Base-by-base conservation (phyloP, 495 filamentous ascomycete species). In the Trypethelium eluteriae region DNA sequence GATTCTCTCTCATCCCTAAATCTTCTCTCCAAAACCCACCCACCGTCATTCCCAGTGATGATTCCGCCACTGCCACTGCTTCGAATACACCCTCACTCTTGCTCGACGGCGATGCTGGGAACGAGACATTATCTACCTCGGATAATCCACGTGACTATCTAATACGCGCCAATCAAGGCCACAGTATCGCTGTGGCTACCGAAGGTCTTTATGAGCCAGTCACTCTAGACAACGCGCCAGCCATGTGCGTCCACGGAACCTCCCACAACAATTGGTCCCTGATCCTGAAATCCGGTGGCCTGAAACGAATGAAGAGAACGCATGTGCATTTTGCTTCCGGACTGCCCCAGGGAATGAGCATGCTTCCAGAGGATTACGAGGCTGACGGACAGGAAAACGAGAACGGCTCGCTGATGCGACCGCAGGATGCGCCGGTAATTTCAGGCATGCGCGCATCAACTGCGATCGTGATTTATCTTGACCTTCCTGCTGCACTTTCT, bases 141-240 rank as follows among this genome's bases (percentile, higher is more conserved):
- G 62, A 75, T 10, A 78, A 88, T 47, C 84, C 90, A 0, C 74
- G 82, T 1, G 79, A 89, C 74, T 98, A 85, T 80, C 79, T 96
- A 14, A 96, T 98, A 79, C 92, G 94, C 72, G 94, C 94, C 1
- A 94, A 90, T 68, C 94, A 98, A 79, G 94, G 94, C 62, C 94
- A 97, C 79, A 84, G 80, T 71, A 84, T 92, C 74, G 81, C 79
- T 61, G 77, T 98, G 53, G 86, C 88, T 34, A 83, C 84, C 38
- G 85, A 86, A 35, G 81, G 82, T 0, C 81, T 95, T 16, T 85
- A 94, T 14, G 83, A 80, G 18, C 86, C 86, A 12, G 75, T 97
- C 69, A 87, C 77, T 32, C 75, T 76, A 34, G 72, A 72, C 1
- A 81, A 85, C 64, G 69, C 92, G 6, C 91, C 92, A 0, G 76